Conservation (phyloP, 1,139 yeast species). For the Taphrina populina region DNA sequence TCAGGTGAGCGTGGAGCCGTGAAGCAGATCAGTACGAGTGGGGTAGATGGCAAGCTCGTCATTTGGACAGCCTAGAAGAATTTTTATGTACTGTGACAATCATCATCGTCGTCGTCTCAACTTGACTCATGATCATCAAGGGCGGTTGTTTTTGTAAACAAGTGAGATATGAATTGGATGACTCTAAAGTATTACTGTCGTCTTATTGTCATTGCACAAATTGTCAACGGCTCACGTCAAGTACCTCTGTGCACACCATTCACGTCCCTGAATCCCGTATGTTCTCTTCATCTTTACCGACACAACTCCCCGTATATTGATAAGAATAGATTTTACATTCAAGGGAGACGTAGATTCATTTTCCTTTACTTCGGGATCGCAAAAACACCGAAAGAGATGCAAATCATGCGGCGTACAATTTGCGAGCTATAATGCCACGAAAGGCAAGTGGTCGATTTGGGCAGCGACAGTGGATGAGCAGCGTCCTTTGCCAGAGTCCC, state of each 20-base stretch:
- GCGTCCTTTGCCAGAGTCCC: constrained; percentile 5
- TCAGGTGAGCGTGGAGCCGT: constrained; percentile 23
- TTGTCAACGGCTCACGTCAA: constrained; percentile 26
- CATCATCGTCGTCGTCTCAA: not conserved
- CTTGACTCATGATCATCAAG: constrained; percentile 1
- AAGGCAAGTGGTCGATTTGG: constrained; percentile 26
- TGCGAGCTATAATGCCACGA: constrained; percentile 20
- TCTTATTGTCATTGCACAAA: constrained; percentile 27
- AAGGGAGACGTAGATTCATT: constrained; percentile 8
- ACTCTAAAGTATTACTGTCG: constrained; percentile 6
- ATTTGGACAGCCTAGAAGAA: constrained; percentile 27
- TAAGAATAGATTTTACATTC: constrained; percentile 1
- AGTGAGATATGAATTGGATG: constrained; percentile 12
- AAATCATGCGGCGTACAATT: constrained; percentile 24
- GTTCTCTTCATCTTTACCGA: not conserved
- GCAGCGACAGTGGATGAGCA: constrained; percentile 15
- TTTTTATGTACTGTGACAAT: not conserved
- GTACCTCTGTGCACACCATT: constrained; percentile 26
- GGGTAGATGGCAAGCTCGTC: constrained; percentile 35
- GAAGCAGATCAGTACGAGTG: constrained; percentile 32
- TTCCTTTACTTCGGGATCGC: constrained; percentile 6
- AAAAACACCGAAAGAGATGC: constrained; percentile 28
- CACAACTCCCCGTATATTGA: not conserved
- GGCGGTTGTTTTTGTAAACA: constrained; percentile 6
- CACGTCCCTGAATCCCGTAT: constrained; percentile 18